Evolutionary conservation across 441 rosid genomes (phyloP), one percentile per base, ranked within the genome.

Genomic region (Eutrema salsugineum): DNA sequence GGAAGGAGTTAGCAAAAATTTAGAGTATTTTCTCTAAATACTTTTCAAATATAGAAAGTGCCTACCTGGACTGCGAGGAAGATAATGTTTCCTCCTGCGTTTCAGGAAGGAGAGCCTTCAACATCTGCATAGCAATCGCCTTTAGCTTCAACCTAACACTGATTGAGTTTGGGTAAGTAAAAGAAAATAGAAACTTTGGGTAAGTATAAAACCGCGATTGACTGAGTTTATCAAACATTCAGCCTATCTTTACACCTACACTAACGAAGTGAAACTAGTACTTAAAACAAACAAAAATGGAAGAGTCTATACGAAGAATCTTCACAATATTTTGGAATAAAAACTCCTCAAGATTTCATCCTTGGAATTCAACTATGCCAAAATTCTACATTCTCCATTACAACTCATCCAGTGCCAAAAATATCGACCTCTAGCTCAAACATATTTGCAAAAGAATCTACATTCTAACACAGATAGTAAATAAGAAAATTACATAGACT

Each of bases 101-200:
- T 71, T 72, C 73, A 78, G 82, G 81, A 78, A 86, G 81, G 73
- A 81, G 80, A 66, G 85, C 81, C 80, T 78, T 84, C 71, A 93
- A 82, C 94, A 87, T 93, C 78, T 86, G 86, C 82, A 80, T 72
- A 74, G 17, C 33, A 67, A 56, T 44, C 68, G 32, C 65, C 73
- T 79, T 56, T 47, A 75, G 43, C 70, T 66, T 79, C 58, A 68
- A 54, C 66, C 78, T n/a, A n/a, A n/a, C n/a, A n/a, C n/a, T n/a
- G n/a, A n/a, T n/a, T n/a, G n/a, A n/a, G n/a, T 81, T 77, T 27
- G 35, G 69, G 68, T 30, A 66, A 66, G 68, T 53, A 51, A 19
- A 66, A 46, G 44, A 48, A 76, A 51, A 19, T 63, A 46, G 44
- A 48, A 76, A 27, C 61, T 32, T 58, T 57, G 43, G 1, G 61